A percentile compares a stretch with the other conserved stretches of the same genome.
phyloP scores from a whole-genome alignment of 2,329 filamentous ascomycete species.

The Cytospora piceicola region DNA sequence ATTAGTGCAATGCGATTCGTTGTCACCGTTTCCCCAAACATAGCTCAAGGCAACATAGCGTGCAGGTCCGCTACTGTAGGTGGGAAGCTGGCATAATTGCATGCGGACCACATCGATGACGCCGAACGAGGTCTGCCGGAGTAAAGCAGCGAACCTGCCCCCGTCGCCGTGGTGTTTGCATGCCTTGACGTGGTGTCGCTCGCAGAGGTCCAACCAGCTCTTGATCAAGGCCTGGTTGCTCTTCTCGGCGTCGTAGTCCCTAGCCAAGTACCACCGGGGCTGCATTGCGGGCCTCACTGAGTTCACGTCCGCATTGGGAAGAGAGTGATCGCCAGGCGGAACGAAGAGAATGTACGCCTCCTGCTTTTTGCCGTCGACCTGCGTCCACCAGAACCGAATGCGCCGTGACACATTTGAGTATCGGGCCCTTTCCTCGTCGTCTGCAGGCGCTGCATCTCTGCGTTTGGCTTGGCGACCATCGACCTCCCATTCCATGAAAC shows the following conservation, averaged over 20 bases:
- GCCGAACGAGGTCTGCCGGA: constrained; percentile 2
- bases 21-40: not conserved
- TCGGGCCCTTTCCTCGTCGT: not conserved
- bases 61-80: not conserved
- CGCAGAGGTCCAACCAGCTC: constrained; percentile 2
- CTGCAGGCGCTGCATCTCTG: not conserved
- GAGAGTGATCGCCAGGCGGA: not conserved
- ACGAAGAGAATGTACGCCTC: constrained; percentile 1
- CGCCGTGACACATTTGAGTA: constrained; percentile 2
- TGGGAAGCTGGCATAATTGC: constrained; percentile 1
- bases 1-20: not conserved
- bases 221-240: constrained; percentile 1
- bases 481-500: not conserved
- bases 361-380: not conserved
- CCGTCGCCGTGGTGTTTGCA: not conserved
- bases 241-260: not conserved
- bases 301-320: not conserved
- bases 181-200: not conserved
- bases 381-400: constrained; percentile 4
- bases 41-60: constrained; percentile 3
- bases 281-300: not conserved
- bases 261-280: not conserved
- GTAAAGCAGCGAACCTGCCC: not conserved
- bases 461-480: not conserved
- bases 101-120: constrained; percentile 2